These are phyloP conservation scores for Geranomyces variabilis DNA, from an alignment of 192 early-diverging fungal species.

Conservation along the genomic window DNA sequence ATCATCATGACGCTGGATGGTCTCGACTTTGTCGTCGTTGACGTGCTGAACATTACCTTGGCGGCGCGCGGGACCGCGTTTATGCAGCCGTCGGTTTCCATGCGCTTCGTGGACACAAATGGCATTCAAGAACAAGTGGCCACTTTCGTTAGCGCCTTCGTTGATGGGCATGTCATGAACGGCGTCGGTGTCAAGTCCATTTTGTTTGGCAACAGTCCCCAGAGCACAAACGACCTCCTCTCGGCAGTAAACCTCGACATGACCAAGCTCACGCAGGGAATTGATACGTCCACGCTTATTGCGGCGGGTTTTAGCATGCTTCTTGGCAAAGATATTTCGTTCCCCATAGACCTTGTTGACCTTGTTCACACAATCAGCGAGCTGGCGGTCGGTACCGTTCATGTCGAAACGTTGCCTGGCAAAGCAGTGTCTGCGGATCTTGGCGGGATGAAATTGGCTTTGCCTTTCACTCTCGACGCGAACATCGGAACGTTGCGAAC, in stretches of 20 bases:
- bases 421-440: not conserved
- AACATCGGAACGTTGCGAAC: not conserved
- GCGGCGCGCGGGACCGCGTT: not conserved
- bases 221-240: not conserved
- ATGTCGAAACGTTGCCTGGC: not conserved
- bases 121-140: conserved; percentile 3
- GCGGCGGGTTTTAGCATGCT: not conserved
- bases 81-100: not conserved
- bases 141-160: not conserved
- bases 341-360: not conserved
- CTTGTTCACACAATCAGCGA: not conserved
- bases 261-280: not conserved
- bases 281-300: not conserved
- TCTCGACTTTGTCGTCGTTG: conserved; percentile 3
- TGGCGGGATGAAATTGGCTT: not conserved
- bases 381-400: not conserved
- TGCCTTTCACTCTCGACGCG: conserved; percentile 6
- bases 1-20: not conserved
- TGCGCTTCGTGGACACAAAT: not conserved
- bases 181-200: conserved; percentile 1
- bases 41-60: not conserved
- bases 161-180: not conserved
- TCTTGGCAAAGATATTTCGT: not conserved
- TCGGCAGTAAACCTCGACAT: not conserved
- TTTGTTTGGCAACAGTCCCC: not conserved